A percentile compares a stretch with the other conserved stretches of the same genome.
Conservation (phyloP, 768 basidiomycete species). For the Lactifluus volemus region DNA sequence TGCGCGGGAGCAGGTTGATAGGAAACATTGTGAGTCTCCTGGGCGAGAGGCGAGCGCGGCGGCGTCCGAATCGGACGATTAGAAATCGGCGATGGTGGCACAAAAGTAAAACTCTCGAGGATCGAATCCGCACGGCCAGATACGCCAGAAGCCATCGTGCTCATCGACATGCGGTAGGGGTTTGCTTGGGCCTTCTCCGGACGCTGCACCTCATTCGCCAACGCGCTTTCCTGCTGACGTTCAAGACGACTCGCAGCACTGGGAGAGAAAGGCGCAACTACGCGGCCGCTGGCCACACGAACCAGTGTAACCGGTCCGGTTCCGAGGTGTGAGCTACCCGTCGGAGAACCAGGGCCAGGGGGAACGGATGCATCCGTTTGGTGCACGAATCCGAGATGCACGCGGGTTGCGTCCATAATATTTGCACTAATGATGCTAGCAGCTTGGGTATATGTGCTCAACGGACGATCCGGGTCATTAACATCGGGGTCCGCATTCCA, state of each 20-base stretch:
- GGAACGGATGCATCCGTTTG: slow-evolving; percentile 20
- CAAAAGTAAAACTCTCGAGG: slow-evolving; percentile 81
- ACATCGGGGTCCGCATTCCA: slow-evolving; percentile 25
- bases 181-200: slow-evolving; percentile 37
- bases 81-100: slow-evolving; percentile 86
- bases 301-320: slow-evolving; percentile 37
- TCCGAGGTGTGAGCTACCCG: slow-evolving; percentile 15
- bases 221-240: slow-evolving; percentile 59
- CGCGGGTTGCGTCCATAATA: slow-evolving; percentile 57
- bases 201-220: slow-evolving; percentile 44
- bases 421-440: slow-evolving; percentile 34
- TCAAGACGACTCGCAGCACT: slow-evolving; percentile 33
- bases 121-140: slow-evolving; percentile 76
- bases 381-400: slow-evolving; percentile 48
- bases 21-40: slow-evolving; percentile 31
- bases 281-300: slow-evolving; percentile 54
- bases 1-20: not conserved
- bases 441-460: slow-evolving; percentile 54
- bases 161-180: slow-evolving; percentile 18
- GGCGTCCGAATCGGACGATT: slow-evolving; percentile 67
- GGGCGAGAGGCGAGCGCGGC: slow-evolving; percentile 60
- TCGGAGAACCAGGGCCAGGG: not conserved
- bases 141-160: slow-evolving; percentile 51
- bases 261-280: slow-evolving; percentile 40
- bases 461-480: slow-evolving; percentile 37